Evolutionary conservation across 2,329 filamentous ascomycete genomes (phyloP).

Genomic region (Phialophora verrucosa): DNA sequence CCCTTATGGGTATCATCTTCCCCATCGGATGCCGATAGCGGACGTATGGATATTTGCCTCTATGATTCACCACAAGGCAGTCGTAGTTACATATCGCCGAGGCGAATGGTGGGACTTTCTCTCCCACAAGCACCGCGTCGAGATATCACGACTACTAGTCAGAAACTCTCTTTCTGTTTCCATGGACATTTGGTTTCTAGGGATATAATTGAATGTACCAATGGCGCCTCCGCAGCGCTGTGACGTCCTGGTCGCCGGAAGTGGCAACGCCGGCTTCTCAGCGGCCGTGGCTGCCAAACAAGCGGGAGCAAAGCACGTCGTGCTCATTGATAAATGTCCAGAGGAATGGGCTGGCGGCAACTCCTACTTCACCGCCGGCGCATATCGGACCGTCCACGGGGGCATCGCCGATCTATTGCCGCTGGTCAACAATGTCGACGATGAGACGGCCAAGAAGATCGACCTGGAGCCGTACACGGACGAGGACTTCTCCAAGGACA

Average conservation of each 20-base stretch:
- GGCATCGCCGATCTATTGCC: conserved; percentile 65
- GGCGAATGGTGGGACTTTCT: neutral
- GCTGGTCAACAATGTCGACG: conserved; percentile 64
- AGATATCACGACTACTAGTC: neutral
- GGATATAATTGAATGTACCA: neutral
- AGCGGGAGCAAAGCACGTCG: conserved; percentile 43
- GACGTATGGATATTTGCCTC: neutral
- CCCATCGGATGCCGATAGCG: conserved; percentile 11
- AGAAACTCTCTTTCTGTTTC: neutral
- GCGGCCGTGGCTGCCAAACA: conserved; percentile 64
- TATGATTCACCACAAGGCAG: neutral
- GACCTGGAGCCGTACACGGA: conserved; percentile 64
- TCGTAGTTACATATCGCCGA: neutral
- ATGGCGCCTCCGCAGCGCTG: conserved; percentile 19
- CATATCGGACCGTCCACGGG: conserved; percentile 62
- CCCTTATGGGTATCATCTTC: neutral
- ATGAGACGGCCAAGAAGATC: conserved; percentile 52
- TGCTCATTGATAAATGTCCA: conserved; percentile 65
- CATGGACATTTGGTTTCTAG: neutral
- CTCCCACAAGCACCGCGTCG: neutral
- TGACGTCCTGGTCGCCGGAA: conserved; percentile 61
- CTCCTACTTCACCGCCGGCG: conserved; percentile 69
- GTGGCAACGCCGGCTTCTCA: conserved; percentile 69
- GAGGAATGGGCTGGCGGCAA: conserved; percentile 67
- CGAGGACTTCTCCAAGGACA: conserved; percentile 61